A percentile compares a stretch with the other conserved stretches of the same genome.
Evolutionary conservation across 495 filamentous ascomycete genomes (phyloP).

Genomic region (Evansstolkia leycettana): DNA sequence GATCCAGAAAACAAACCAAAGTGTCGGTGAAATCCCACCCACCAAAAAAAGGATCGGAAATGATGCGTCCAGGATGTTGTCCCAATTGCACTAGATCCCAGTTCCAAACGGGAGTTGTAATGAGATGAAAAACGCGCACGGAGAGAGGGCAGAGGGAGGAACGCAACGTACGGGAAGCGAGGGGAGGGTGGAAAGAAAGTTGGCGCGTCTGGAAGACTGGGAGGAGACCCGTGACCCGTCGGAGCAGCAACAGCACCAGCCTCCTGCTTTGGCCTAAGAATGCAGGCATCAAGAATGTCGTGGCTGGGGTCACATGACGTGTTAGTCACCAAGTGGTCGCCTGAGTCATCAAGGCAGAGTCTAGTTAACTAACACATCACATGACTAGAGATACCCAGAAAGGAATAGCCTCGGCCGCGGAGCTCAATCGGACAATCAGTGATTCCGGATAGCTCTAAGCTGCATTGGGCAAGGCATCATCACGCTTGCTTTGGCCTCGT

Average conservation of each 20-base stretch:
- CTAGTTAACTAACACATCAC: not conserved
- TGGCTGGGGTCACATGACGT: constrained; percentile 16
- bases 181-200: constrained; percentile 1
- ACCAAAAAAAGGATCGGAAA: too few species aligned
- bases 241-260: too few species aligned
- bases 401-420: too few species aligned
- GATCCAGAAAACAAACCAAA: constrained; percentile 28
- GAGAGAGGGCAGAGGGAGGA: not conserved
- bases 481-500: constrained; percentile 3
- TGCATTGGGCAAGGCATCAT: constrained; percentile 16
- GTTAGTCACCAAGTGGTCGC: too few species aligned
- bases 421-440: not conserved
- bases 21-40: constrained; percentile 8
- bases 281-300: not conserved
- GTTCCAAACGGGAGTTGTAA: too few species aligned
- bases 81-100: too few species aligned
- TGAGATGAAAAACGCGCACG: too few species aligned
- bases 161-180: constrained; percentile 1
- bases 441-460: not conserved
- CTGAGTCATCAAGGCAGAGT: too few species aligned
- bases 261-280: too few species aligned
- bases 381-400: too few species aligned
- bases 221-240: too few species aligned
- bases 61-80: too few species aligned
- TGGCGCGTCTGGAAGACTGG: constrained; percentile 2